Conservation (phyloP, 495 filamentous ascomycete species). For the Aspergillus leporis region DNA sequence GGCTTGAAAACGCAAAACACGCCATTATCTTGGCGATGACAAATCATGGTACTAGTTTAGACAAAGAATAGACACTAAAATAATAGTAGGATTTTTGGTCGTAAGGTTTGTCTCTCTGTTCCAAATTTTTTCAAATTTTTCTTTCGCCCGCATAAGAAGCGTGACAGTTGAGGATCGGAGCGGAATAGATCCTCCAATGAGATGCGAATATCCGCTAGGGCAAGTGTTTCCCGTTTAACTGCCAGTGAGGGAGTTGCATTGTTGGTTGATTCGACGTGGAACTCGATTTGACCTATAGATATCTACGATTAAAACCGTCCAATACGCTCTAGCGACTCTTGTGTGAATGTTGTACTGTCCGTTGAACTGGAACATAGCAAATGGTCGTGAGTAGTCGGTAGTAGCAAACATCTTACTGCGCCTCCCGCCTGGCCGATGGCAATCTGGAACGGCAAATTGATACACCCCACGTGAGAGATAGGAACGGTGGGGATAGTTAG, state of each 20-base stretch:
- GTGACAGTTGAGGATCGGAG: neutral
- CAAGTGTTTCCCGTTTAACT: neutral
- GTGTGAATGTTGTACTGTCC: no score
- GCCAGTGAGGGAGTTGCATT: no score
- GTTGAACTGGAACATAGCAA: no score
- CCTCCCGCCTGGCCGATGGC: neutral
- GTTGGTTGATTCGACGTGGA: no score
- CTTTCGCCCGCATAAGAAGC: neutral
- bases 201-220: neutral
- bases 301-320: no score
- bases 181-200: neutral
- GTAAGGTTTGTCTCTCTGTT: neutral
- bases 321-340: no score
- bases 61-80: constrained; percentile 3
- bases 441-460: neutral
- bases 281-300: no score
- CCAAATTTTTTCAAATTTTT: neutral
- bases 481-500: neutral
- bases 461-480: neutral
- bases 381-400: neutral
- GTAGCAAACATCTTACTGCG: neutral
- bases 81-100: neutral
- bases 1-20: neutral
- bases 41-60: neutral
- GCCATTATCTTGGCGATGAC: neutral